Base-by-base conservation (phyloP, 768 basidiomycete genomes). In the Podaxis sp. region DNA sequence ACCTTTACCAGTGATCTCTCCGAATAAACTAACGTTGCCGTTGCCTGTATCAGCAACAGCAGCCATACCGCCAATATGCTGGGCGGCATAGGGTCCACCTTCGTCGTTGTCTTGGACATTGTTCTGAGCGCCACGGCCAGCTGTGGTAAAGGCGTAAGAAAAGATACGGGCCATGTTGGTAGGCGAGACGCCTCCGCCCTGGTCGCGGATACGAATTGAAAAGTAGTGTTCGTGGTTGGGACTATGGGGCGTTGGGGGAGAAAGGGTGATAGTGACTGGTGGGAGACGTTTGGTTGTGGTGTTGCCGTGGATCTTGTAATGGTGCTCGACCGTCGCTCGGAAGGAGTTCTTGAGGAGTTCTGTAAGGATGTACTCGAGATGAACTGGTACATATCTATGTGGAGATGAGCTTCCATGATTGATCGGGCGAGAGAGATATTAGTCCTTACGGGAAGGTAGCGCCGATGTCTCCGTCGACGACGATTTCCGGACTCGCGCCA, bases 331-430 rank as follows among this genome's bases (percentile, higher is more conserved):
- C 1, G 91, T 94, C 7, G 94, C 94, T 36, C 94, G 88, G 75
- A 93, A 96, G 0, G 93, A 85, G 70, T 96, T 96, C 75, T 96
- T 96, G 43, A 96, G 80, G 43, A 96, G 85, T 72, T 96, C 94
- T 2, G 94, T 96, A 58, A 94, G 76, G 67, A 94, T 91, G 71
- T 95, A 96, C 72, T 96, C 94, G 38, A 96, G 81, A 71, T 96
- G 94, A 1, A 93, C 90, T 2, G 94, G 93, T 41, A 95, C 86
- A 69, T 93, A 94, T 25, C 93, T 93, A 46, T 5, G 17, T 52
- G n/a, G 12, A 36, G n/a, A 7, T 25, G 66, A 24, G 52, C 38
- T 25, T 36, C 17, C 67, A 40, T 66, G 63, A 54, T 49, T n/a
- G 55, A 33, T 25, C 24, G 27, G 50, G 40, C 17, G 15, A n/a